Evolutionary conservation across 306 rosid genomes (phyloP).

Genomic region (Cicer judaicum): DNA sequence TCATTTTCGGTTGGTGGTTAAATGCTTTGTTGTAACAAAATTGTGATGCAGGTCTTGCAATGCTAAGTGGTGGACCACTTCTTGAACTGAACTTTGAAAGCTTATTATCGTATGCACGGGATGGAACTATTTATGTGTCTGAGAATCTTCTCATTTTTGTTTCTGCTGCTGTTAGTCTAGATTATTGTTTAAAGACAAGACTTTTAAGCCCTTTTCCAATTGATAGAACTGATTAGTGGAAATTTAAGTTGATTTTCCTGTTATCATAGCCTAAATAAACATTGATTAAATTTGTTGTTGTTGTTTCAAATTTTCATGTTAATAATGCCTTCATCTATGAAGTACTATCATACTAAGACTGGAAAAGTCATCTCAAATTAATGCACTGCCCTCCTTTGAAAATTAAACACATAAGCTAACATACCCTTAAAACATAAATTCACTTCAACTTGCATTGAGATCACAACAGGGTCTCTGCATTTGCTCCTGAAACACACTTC

Average conservation of each 20-base stretch:
- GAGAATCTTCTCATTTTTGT: slow-evolving; percentile 71
- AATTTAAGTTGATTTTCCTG: background rate
- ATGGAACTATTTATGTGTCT: slow-evolving; percentile 66
- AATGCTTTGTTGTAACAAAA: slow-evolving; percentile 35
- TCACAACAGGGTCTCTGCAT: no score
- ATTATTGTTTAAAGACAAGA: slow-evolving; percentile 57
- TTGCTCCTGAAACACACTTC: no score
- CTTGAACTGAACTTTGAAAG: slow-evolving; percentile 57
- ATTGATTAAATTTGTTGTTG: background rate
- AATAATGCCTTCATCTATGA: slow-evolving; percentile 9
- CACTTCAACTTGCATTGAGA: no score
- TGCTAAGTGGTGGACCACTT: slow-evolving; percentile 61
- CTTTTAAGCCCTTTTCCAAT: slow-evolving; percentile 31
- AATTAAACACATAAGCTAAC: no score
- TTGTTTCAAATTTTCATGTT: background rate
- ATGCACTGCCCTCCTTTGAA: no score
- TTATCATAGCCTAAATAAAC: background rate
- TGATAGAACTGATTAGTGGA: slow-evolving; percentile 1
- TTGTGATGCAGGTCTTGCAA: slow-evolving; percentile 74
- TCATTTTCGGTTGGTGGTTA: background rate
- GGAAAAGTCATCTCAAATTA: no score
- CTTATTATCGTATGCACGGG: slow-evolving; percentile 65
- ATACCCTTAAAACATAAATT: no score
- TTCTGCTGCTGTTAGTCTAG: slow-evolving; percentile 76
- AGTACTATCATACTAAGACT: no score